phyloP scores from a whole-genome alignment of 768 basidiomycete genomes.

The Rhodotorula babjevae region DNA sequence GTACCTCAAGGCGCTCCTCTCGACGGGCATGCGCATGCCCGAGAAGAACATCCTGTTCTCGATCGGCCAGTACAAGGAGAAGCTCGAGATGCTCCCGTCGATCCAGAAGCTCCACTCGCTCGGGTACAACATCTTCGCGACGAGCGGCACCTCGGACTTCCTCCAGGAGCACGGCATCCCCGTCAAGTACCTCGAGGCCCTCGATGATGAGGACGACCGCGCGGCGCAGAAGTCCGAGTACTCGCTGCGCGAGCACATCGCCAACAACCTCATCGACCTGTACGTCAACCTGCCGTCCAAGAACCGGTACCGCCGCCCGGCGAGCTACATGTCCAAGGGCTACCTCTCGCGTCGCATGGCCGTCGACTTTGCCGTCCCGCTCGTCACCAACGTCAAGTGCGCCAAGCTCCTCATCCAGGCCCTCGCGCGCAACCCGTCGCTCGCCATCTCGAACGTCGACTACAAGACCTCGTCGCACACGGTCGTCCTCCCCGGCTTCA shows the following conservation, averaged over 20 bases:
- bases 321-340: conserved; percentile 93
- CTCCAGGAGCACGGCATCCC: conserved; percentile 92
- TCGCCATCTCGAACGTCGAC: conserved; percentile 85
- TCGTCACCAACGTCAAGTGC: conserved; percentile 98
- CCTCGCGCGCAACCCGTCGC: conserved; percentile 69
- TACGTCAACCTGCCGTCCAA: conserved; percentile 99
- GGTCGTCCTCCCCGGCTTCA: conserved; percentile 81
- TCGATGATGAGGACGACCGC: conserved; percentile 56
- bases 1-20: conserved; percentile 92
- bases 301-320: conserved; percentile 93
- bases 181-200: conserved; percentile 54
- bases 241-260: conserved; percentile 91
- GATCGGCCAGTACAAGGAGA: conserved; percentile 94
- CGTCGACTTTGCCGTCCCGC: conserved; percentile 93
- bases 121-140: conserved; percentile 95
- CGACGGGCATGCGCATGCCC: conserved; percentile 87
- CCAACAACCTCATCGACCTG: conserved; percentile 79
- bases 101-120: conserved; percentile 90
- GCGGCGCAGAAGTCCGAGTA: conserved; percentile 92
- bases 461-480: conserved; percentile 90
- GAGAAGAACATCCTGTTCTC: conserved; percentile 98
- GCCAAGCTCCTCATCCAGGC: conserved; percentile 95
- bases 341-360: conserved; percentile 97
- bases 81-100: conserved; percentile 88
- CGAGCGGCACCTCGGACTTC: conserved; percentile 95